Conservation (phyloP, 768 basidiomycete species). For the Tricholoma flavovirens region DNA sequence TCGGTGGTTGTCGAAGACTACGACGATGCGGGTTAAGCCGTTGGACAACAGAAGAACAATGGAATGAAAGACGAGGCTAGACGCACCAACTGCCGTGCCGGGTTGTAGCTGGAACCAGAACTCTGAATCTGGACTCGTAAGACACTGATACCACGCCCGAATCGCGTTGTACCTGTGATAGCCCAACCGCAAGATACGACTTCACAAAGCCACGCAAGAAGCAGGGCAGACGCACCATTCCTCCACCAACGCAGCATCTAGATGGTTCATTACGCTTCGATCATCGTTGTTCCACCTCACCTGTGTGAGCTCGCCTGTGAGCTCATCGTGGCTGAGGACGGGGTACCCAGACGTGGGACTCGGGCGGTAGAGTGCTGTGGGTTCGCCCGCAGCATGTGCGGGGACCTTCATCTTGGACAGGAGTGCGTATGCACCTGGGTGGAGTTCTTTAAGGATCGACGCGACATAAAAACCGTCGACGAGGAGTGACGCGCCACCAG, state of each 20-base stretch:
- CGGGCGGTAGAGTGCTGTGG: slow-evolving; percentile 48
- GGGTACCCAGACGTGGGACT: slow-evolving; percentile 60
- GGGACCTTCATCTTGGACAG: slow-evolving; percentile 67
- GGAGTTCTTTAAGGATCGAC: slow-evolving; percentile 62
- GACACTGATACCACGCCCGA: slow-evolving; percentile 65
- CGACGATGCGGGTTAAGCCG: background rate
- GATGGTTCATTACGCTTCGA: slow-evolving; percentile 67
- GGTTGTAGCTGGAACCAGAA: slow-evolving; percentile 89
- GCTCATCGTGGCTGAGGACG: slow-evolving; percentile 59
- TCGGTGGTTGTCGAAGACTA: slow-evolving; percentile 89
- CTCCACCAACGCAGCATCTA: slow-evolving; percentile 59
- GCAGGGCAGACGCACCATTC: slow-evolving; percentile 47
- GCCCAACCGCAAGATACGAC: background rate
- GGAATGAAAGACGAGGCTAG: slow-evolving; percentile 21
- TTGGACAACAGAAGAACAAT: background rate
- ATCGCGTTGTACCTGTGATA: slow-evolving; percentile 70
- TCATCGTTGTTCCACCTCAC: slow-evolving; percentile 97
- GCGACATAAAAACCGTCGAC: slow-evolving; percentile 96
- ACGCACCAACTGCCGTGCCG: slow-evolving; percentile 73
- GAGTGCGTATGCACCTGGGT: slow-evolving; percentile 65
- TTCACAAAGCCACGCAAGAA: background rate
- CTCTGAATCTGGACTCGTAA: slow-evolving; percentile 79
- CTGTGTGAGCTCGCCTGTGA: slow-evolving; percentile 57
- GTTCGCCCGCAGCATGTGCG: slow-evolving; percentile 86
- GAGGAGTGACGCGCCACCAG: slow-evolving; percentile 84